phyloP scores from a whole-genome alignment of 2,329 filamentous ascomycete genomes.

The Macrophomina phaseolina region DNA sequence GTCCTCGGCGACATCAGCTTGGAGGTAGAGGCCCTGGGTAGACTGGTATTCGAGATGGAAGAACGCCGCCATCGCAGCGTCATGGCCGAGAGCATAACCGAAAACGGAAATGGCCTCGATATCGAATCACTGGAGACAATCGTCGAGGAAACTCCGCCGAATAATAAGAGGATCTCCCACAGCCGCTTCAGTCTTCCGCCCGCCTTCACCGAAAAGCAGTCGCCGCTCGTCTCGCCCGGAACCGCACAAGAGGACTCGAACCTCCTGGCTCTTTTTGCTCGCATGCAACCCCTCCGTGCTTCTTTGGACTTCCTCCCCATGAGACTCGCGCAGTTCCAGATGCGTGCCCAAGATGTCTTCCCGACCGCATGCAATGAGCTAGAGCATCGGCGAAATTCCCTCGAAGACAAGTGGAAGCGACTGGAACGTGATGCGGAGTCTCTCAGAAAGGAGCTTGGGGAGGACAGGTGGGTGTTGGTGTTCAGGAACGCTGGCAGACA shows the following conservation, averaged over 20 bases:
- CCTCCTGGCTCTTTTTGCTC: conserved; percentile 85
- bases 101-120: conserved; percentile 62
- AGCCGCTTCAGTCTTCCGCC: conserved; percentile 72
- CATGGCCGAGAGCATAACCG: conserved; percentile 66
- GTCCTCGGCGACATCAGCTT: conserved; percentile 92
- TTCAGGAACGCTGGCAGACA: conserved; percentile 92
- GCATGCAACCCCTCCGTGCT: conserved; percentile 91
- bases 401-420: conserved; percentile 87
- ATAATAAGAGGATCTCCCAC: conserved; percentile 59
- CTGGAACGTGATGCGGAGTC: conserved; percentile 90
- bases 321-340: conserved; percentile 85
- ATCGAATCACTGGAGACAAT: conserved; percentile 92
- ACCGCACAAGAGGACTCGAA: conserved; percentile 81
- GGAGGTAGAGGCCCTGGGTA: conserved; percentile 80
- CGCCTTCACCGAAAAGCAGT: conserved; percentile 58
- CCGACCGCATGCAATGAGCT: conserved; percentile 91
- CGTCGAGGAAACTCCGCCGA: conserved; percentile 78
- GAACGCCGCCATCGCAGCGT: conserved; percentile 86
- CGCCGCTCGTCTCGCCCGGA: conserved; percentile 63
- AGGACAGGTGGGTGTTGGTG: conserved; percentile 94
- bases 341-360: conserved; percentile 77
- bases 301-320: conserved; percentile 96
- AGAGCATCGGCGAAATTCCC: conserved; percentile 71
- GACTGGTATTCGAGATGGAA: conserved; percentile 96
- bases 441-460: conserved; percentile 85